A percentile compares a stretch with the other conserved stretches of the same genome.
These are phyloP conservation scores for Candida odintsovae DNA, from an alignment of 805 yeast genomes.

Conservation along the genomic window DNA sequence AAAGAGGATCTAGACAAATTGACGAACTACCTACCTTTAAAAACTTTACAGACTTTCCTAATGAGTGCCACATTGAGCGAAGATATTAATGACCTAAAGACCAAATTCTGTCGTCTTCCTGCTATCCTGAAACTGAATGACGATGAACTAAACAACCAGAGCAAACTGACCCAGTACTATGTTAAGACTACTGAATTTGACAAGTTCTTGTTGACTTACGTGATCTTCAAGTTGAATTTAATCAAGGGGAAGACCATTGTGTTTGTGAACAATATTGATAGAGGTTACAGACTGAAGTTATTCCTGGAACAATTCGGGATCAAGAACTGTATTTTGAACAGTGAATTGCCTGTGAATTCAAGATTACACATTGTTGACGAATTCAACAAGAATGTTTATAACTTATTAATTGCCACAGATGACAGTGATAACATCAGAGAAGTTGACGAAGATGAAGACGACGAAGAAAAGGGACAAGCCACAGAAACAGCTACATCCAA, in stretches of 20 bases:
- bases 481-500: constrained; percentile 5
- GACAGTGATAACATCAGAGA: constrained; percentile 61
- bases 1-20: constrained; percentile 74
- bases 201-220: constrained; percentile 85
- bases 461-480: constrained; percentile 16
- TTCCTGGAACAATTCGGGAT: constrained; percentile 95
- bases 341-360: constrained; percentile 90
- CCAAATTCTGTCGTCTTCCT: constrained; percentile 72
- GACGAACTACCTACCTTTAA: constrained; percentile 59
- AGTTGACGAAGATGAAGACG: constrained; percentile 38
- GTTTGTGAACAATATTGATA: constrained; percentile 90
- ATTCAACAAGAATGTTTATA: constrained; percentile 84
- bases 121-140: constrained; percentile 78
- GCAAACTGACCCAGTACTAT: constrained; percentile 75
- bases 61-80: constrained; percentile 96
- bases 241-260: constrained; percentile 87
- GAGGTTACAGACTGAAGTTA: constrained; percentile 88
- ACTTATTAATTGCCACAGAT: constrained; percentile 89
- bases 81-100: constrained; percentile 72
- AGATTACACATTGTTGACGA: constrained; percentile 94
- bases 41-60: constrained; percentile 77
- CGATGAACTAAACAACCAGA: constrained; percentile 46
- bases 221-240: constrained; percentile 80
- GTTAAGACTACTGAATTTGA: constrained; percentile 86
- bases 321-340: constrained; percentile 78